Base-by-base conservation (phyloP, 352 stramenopile genomes). In the Phytophthora pluvialis region DNA sequence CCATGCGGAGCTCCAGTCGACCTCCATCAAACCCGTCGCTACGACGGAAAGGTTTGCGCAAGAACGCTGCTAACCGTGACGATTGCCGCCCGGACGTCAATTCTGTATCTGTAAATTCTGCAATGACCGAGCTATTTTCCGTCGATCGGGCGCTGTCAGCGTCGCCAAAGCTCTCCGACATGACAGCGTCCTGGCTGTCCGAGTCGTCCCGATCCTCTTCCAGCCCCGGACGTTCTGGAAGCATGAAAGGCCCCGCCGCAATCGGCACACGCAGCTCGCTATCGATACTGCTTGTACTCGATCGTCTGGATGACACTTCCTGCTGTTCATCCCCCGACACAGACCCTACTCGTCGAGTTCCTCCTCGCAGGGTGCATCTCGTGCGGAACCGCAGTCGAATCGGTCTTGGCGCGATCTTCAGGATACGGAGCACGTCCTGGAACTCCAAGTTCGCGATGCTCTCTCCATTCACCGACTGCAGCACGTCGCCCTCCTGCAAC, bases 91-190 rank as follows among this genome's bases (percentile, higher is more conserved):
- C 46, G 21, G 73, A 78, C 25, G 73, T 78, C 21, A 67, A 77
- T 31, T 91, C 79, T 4, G 67, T 57, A 29, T 93, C 84, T 1
- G 70, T 75, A 29, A 84, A 58, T 21, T 93, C 84, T 8, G 84
- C 77, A 42, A 89, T 51, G 4, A 91, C 73, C 0, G 84, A 93
- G 67, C 82, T 90, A 54, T 89, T 88, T 56, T 91, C 80, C 1
- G 84, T 93, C 4, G 82, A 90, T 25, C 78, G 67, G 1, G 73
- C 78, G 57, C 84, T 93, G 66, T 93, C 80, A 2, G 76, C 84
- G 43, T 93, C 84, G 2, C 84, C 82, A 67, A 93, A 93, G 36
- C 81, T 91, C 61, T 93, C 84, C 0, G 84, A 93, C 47, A 88
- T 77, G 49, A 93, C 84, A 11, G 84, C 84, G 45, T 77, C 71